Base-by-base conservation (phyloP, 768 basidiomycete species). In the Naganishia friedmannii region DNA sequence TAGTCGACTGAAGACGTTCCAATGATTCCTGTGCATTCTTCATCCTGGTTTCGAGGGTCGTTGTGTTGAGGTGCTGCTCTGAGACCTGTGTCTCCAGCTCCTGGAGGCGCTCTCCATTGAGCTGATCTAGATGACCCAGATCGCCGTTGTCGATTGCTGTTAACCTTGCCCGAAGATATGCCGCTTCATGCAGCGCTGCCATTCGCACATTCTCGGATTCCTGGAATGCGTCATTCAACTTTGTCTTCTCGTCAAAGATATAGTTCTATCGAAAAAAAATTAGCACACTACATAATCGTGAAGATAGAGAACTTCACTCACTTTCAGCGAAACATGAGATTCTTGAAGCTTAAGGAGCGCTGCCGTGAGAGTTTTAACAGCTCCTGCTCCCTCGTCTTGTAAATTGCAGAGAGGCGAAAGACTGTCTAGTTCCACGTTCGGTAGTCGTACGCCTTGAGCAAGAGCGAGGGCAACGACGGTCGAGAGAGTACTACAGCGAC, bases 161-260 rank as follows among this genome's bases (percentile, higher is more conserved):
- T n/a, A 95, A 83, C 82, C 98, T 97, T 56, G 94, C 91, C 60
- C 94, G 91, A 79, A 93, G 96, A 83, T 90, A 97, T 0, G 93
- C 92, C 2, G 94, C 90, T 81, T 99, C 96, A 80, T 98, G 92
- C 9, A 90, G 82, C 0, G 96, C 96, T 0, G 91, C 89, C 65
- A 92, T 90, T 3, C 87, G 84, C 12, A 96, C 80, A 48, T 88
- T 88, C 53, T 91, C 88, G 2, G 93, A 92, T 2, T 89, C 86
- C 65, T 85, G 28, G 57, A 31, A 51, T 23, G 58, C 53, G 6
- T 69, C 57, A 23, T 53, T 65, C 19, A 77, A 75, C 68, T 77
- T 79, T n/a, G 76, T 74, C 72, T 76, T 71, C 69, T 74, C 60
- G 42, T 63, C 60, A 8, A 28, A 34, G 39, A 63, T 17, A 12